Evolutionary conservation across 257 asterid species (phyloP), one percentile per base, ranked within the genome.

Genomic region (Solanum commersonii): DNA sequence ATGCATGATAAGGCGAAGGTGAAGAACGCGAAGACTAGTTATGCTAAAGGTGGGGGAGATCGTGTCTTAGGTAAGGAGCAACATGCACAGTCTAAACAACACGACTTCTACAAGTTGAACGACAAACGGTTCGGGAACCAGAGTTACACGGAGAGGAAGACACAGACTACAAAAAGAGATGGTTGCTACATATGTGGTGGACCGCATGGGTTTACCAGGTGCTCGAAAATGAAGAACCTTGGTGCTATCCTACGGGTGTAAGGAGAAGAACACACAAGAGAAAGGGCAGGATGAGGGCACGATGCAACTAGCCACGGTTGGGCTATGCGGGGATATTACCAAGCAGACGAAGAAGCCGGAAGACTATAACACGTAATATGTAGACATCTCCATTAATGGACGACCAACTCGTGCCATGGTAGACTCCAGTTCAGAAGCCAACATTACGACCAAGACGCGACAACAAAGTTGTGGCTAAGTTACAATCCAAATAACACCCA

Each of bases 111-210:
- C 23, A 16, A 52, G 63, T 16, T 10, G 4, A 0, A 52, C 0
- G 23, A 2, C 23, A 52, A 52, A 4, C 23, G 9, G 10, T 16
- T 52, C 8, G 23, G 4, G 63, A 4, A 1, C 63, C 23, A 52
- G 1, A 52, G 60, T 0, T 49, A 49, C 60, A 49, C 22, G 8
- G 0, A 5, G 8, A 49, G 60, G 3, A 49, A 49, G 60, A 1
- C 0, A 2, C n/a, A 18, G 4, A 18, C n/a, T 2, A 56, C 2
- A 20, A 18, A 56, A 6, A 0, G 2, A 18, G 2, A 20, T 20
- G 10, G n/a, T 7, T 56, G 65, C 65, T 56, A 18, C 3, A 18
- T 56, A 18, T 56, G n/a, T 3, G n/a, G n/a, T 16, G n/a, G n/a
- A 16, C 4, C 4, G 4, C 4, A 7, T 18, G 10, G 65, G 6